A percentile compares a stretch with the other conserved stretches of the same genome.
Evolutionary conservation across 345 rosid genomes (phyloP).

Genomic region (Boechera retrofracta): DNA sequence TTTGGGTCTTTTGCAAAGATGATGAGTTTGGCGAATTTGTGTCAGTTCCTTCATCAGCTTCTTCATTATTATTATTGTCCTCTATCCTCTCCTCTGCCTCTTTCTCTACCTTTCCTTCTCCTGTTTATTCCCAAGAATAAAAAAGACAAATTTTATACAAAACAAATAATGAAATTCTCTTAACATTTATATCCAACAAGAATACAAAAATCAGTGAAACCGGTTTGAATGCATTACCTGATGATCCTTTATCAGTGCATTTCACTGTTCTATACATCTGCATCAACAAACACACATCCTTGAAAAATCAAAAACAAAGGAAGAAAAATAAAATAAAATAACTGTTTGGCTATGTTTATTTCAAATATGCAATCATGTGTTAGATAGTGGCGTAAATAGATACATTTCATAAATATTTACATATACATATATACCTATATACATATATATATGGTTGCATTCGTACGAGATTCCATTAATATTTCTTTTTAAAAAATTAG

Average conservation of each 20-base stretch:
- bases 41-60: slow-evolving; percentile 43
- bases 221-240: slow-evolving; percentile 56
- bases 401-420: slow-evolving; percentile 14
- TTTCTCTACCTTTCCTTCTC: slow-evolving; percentile 44
- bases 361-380: slow-evolving; percentile 44
- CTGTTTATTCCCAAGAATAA: slow-evolving; percentile 32
- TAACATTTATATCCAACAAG: slow-evolving; percentile 36
- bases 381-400: slow-evolving; percentile 36
- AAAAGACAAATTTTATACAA: neutral
- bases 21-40: slow-evolving; percentile 46
- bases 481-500: neutral
- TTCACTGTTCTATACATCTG: slow-evolving; percentile 99
- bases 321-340: slow-evolving; percentile 15
- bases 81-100: slow-evolving; percentile 40
- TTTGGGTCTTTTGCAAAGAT: slow-evolving; percentile 43
- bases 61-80: slow-evolving; percentile 41
- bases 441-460: neutral
- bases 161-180: slow-evolving; percentile 38
- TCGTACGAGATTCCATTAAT: slow-evolving; percentile 13
- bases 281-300: slow-evolving; percentile 53
- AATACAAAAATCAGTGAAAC: slow-evolving; percentile 33
- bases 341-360: slow-evolving; percentile 48
- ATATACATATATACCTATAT: neutral
- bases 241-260: slow-evolving; percentile 83
- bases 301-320: slow-evolving; percentile 29